These are phyloP conservation scores for Yamadazyma jaroonii DNA, from an alignment of 1,139 yeast species.

Conservation along the genomic window DNA sequence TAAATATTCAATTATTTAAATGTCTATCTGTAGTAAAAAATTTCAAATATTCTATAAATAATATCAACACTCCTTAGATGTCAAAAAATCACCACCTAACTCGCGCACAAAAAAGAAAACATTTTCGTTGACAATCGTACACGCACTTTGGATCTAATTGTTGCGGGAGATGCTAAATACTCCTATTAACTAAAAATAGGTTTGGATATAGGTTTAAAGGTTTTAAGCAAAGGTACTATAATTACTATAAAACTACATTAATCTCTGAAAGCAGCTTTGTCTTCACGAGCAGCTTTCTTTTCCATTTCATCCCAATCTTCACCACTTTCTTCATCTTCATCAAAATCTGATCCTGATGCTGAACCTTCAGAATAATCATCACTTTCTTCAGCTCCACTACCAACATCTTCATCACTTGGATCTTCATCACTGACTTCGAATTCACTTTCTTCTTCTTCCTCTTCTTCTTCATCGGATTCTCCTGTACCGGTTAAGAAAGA, in stretches of 20 bases:
- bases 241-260: constrained; percentile 2
- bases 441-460: constrained; percentile 59
- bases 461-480: constrained; percentile 60
- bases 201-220: too few species aligned
- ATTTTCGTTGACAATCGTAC: constrained; percentile 1
- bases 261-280: constrained; percentile 30
- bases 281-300: constrained; percentile 59
- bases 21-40: too few species aligned
- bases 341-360: constrained; percentile 35
- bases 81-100: neutral
- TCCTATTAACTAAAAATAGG: too few species aligned
- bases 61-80: neutral
- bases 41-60: too few species aligned
- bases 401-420: constrained; percentile 74
- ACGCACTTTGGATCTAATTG: neutral
- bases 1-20: too few species aligned
- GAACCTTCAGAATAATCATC: constrained; percentile 15
- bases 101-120: constrained; percentile 5
- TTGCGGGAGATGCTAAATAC: too few species aligned
- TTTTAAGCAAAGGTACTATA: too few species aligned
- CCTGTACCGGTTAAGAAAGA: constrained; percentile 76
- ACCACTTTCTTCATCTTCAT: constrained; percentile 50
- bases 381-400: constrained; percentile 46
- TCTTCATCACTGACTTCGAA: constrained; percentile 63
- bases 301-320: constrained; percentile 79